Evolutionary conservation across 768 basidiomycete genomes (phyloP).

Genomic region (Tulasnella sp.): DNA sequence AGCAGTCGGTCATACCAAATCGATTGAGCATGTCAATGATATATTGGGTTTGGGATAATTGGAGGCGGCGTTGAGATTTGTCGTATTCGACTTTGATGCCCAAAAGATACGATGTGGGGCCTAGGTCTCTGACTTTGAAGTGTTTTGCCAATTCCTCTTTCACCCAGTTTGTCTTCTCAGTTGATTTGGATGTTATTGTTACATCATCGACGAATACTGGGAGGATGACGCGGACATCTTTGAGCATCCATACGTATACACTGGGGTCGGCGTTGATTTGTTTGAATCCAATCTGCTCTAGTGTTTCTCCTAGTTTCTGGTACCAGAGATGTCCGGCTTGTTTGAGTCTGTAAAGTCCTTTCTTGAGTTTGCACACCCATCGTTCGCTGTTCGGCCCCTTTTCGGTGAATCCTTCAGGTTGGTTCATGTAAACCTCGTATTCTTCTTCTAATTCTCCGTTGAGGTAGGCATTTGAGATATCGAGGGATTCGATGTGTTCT

Average conservation of each 20-base stretch:
- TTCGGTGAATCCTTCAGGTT: conserved; percentile 2
- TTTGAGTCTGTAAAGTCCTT: conserved; percentile 28
- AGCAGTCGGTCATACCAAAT: not conserved
- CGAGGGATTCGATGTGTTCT: conserved; percentile 25
- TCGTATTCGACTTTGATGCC: not conserved
- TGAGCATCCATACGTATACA: conserved; percentile 27
- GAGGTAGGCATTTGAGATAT: conserved; percentile 25
- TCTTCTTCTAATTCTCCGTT: conserved; percentile 23
- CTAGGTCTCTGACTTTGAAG: conserved; percentile 5
- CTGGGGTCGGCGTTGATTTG: not conserved
- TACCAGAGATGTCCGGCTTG: conserved; percentile 25
- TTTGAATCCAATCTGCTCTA: conserved; percentile 20
- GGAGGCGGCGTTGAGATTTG: not conserved
- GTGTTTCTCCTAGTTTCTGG: conserved; percentile 11
- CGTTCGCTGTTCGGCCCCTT: not conserved
- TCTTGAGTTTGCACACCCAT: not conserved
- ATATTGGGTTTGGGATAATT: not conserved
- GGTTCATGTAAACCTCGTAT: conserved; percentile 8
- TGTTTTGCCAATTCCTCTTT: not conserved
- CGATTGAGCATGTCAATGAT: not conserved
- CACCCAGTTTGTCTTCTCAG: not conserved
- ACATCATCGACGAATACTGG: conserved; percentile 27
- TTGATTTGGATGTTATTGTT: not conserved
- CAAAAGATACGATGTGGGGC: not conserved
- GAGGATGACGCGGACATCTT: conserved; percentile 28